A percentile compares a stretch with the other conserved stretches of the same genome.
These are phyloP conservation scores for Microdochium bolleyi DNA, from an alignment of 2,329 filamentous ascomycete genomes.

Conservation along the genomic window DNA sequence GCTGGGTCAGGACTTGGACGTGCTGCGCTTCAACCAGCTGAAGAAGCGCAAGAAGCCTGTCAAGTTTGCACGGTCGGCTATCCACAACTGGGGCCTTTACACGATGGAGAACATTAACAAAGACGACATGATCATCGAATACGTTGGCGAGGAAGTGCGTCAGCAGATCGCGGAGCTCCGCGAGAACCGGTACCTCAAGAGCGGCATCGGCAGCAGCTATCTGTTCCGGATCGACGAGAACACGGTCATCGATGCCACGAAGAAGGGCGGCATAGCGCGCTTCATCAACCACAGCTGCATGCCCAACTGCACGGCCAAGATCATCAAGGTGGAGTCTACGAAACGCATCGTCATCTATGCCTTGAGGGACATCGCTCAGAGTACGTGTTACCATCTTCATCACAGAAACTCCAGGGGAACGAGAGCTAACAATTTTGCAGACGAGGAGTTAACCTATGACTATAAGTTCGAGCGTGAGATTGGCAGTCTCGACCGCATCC, in stretches of 20 bases:
- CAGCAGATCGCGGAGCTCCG: constrained; percentile 97
- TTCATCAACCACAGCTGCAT: constrained; percentile 99
- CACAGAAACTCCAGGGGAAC: background rate
- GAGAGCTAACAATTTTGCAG: constrained; percentile 39
- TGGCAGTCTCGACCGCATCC: constrained; percentile 88
- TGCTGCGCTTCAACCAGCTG: constrained; percentile 95
- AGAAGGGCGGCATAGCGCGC: constrained; percentile 93
- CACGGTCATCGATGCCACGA: constrained; percentile 95
- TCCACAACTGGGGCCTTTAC: constrained; percentile 98
- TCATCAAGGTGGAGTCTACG: constrained; percentile 96
- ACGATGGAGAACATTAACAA: constrained; percentile 95
- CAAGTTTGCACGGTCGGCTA: constrained; percentile 93
- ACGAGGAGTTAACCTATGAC: constrained; percentile 98
- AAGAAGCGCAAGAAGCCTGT: constrained; percentile 99
- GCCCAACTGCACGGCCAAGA: constrained; percentile 98
- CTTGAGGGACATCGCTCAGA: constrained; percentile 85
- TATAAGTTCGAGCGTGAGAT: constrained; percentile 99
- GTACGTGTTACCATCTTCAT: constrained; percentile 48
- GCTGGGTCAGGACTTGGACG: constrained; percentile 75
- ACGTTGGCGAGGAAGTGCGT: constrained; percentile 93
- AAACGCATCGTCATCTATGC: constrained; percentile 99
- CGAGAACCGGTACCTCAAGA: constrained; percentile 86
- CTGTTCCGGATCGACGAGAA: constrained; percentile 97
- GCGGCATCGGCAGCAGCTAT: constrained; percentile 94
- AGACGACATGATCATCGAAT: constrained; percentile 99